These are phyloP conservation scores for Elsinoe batatas DNA, from an alignment of 2,329 filamentous ascomycete genomes.

Conservation along the genomic window DNA sequence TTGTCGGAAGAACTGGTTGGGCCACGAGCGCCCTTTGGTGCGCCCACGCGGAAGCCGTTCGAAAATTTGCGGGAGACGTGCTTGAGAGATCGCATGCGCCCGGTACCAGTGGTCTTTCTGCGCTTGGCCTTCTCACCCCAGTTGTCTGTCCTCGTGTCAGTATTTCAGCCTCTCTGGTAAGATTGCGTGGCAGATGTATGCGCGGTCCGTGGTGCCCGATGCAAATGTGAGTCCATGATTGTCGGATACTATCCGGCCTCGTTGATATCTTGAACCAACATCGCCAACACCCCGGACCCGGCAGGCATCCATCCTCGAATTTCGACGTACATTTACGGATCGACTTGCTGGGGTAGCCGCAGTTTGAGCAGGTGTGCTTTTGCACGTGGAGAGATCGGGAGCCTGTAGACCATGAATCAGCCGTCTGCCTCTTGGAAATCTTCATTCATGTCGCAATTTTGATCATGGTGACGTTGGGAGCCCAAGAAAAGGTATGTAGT, in stretches of 20 bases:
- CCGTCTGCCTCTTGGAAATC: slow-evolving; percentile 10
- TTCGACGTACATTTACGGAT: slow-evolving; percentile 87
- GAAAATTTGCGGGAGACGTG: slow-evolving; percentile 84
- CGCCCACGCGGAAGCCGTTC: slow-evolving; percentile 93
- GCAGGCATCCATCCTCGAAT: neutral
- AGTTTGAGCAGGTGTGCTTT: slow-evolving; percentile 94
- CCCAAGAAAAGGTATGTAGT: no score
- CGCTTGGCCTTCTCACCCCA: slow-evolving; percentile 99
- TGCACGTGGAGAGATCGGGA: slow-evolving; percentile 97
- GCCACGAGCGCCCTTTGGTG: slow-evolving; percentile 74
- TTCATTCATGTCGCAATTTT: neutral
- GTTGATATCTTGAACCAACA: no score
- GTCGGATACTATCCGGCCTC: no score
- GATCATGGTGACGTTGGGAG: no score
- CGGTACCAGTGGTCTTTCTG: slow-evolving; percentile 97
- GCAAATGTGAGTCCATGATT: no score
- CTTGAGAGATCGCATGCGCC: slow-evolving; percentile 93
- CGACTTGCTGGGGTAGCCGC: slow-evolving; percentile 96
- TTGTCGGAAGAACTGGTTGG: slow-evolving; percentile 32
- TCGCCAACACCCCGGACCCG: no score
- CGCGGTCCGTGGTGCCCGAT: no score
- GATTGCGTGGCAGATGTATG: no score
- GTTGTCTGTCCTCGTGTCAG: slow-evolving; percentile 59
- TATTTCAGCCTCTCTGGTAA: neutral
- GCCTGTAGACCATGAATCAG: slow-evolving; percentile 43